Evolutionary conservation across 176 grass and related monocot species (phyloP).

Genomic region (Lolium multiflorum): DNA sequence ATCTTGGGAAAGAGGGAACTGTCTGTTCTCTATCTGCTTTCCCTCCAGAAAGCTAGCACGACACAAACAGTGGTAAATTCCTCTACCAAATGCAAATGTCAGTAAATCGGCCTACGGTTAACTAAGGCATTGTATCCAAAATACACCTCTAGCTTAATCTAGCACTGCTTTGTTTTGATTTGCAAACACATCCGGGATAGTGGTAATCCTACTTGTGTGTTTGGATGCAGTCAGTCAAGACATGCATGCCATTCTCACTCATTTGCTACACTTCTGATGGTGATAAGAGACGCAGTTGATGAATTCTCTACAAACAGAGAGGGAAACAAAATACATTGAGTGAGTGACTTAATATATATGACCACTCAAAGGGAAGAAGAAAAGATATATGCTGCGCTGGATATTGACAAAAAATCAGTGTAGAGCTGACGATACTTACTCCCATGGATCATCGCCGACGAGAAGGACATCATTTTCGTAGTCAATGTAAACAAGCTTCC

Average conservation of each 20-base stretch:
- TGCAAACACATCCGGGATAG: too few relatives aligned
- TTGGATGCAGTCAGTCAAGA: too few relatives aligned
- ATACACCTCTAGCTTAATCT: too few relatives aligned
- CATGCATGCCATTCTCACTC: too few relatives aligned
- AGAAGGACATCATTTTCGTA: constrained; percentile 98
- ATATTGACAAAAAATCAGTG: not conserved
- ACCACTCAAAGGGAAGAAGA: not conserved
- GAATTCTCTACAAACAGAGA: constrained; percentile 68
- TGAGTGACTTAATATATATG: not conserved
- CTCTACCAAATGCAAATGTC: constrained; percentile 15
- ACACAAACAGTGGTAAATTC: not conserved
- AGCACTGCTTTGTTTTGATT: too few relatives aligned
- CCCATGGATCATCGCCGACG: constrained; percentile 96
- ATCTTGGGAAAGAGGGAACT: not conserved
- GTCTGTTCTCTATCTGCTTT: not conserved
- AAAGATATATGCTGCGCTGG: not conserved
- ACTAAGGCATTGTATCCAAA: constrained; percentile 7
- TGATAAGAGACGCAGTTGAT: constrained; percentile 86
- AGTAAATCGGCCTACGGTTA: not conserved
- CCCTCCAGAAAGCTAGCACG: too few relatives aligned
- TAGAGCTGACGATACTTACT: constrained; percentile 58
- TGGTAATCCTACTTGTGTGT: too few relatives aligned
- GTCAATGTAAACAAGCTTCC: constrained; percentile 98
- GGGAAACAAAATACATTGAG: not conserved
- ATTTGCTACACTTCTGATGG: constrained; percentile 73